Evolutionary conservation across 306 rosid species (phyloP).

Genomic region (Mimosa bimucronata): DNA sequence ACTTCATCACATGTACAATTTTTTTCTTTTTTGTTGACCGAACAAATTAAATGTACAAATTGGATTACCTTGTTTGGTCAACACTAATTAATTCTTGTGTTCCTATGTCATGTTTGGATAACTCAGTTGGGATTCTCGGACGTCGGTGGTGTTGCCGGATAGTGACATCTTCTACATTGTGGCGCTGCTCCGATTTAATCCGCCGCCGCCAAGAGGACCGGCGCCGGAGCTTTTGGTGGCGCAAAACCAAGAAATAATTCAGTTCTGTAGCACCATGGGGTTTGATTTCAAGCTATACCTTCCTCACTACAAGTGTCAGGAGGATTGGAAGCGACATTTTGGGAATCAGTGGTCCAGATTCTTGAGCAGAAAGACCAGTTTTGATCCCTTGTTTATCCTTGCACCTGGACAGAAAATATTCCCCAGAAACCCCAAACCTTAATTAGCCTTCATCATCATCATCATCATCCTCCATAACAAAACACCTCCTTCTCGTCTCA

Average conservation of each 20-base stretch:
- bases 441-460: neutral
- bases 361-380: slow-evolving; percentile 52
- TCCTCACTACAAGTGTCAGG: slow-evolving; percentile 74
- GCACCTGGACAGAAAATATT: slow-evolving; percentile 93
- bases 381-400: slow-evolving; percentile 85
- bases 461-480: neutral
- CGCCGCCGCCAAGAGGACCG: slow-evolving; percentile 61
- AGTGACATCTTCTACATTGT: slow-evolving; percentile 85
- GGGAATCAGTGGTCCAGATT: slow-evolving; percentile 77
- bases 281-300: slow-evolving; percentile 82
- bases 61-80: neutral
- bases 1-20: neutral
- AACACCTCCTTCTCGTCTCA: neutral
- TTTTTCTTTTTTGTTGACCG: too few species aligned
- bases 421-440: slow-evolving; percentile 48
- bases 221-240: slow-evolving; percentile 53
- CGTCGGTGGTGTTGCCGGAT: slow-evolving; percentile 74
- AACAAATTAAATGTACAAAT: too few species aligned
- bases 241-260: slow-evolving; percentile 71
- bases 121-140: slow-evolving; percentile 88
- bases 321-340: slow-evolving; percentile 80
- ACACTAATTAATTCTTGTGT: neutral
- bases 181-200: slow-evolving; percentile 75
- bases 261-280: slow-evolving; percentile 48
- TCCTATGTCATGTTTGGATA: neutral